Evolutionary conservation across 1,284 basidiomycete genomes (phyloP).

Genomic region (Neolentinus lepideus): DNA sequence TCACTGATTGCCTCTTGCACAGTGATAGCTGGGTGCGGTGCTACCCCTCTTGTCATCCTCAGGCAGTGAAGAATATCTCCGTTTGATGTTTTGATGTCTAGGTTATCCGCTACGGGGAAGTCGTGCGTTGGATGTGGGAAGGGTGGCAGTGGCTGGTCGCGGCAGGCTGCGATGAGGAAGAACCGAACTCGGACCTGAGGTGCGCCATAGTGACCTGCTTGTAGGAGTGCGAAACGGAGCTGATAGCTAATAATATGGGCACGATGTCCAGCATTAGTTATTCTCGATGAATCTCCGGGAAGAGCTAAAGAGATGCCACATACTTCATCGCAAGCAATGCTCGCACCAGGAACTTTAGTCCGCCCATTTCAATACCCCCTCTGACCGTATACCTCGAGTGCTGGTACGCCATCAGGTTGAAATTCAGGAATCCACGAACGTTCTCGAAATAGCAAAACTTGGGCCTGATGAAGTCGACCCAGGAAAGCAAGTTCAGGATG

Average conservation of each 20-base stretch:
- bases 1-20: constrained; percentile 59
- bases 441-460: constrained; percentile 66
- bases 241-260: constrained; percentile 59
- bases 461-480: constrained; percentile 54
- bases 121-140: constrained; percentile 68
- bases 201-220: constrained; percentile 67
- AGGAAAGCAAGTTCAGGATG: constrained; percentile 54
- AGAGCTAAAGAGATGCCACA: constrained; percentile 10
- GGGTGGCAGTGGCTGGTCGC: constrained; percentile 44
- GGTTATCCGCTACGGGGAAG: constrained; percentile 35
- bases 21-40: constrained; percentile 45
- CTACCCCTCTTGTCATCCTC: constrained; percentile 35
- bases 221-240: constrained; percentile 51
- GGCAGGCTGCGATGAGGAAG: constrained; percentile 57
- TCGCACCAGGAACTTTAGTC: constrained; percentile 55
- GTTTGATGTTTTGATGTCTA: constrained; percentile 43
- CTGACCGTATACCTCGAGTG: constrained; percentile 36
- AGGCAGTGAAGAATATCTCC: constrained; percentile 35
- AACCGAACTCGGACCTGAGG: constrained; percentile 67
- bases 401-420: constrained; percentile 45
- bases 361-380: constrained; percentile 61
- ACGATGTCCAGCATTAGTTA: too few species aligned
- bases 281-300: too few species aligned
- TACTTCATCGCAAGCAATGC: constrained; percentile 58
- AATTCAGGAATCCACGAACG: constrained; percentile 60